Evolutionary conservation across 1,284 basidiomycete genomes (phyloP), one percentile per base, ranked within the genome.

Genomic region (Papiliotrema laurentii): DNA sequence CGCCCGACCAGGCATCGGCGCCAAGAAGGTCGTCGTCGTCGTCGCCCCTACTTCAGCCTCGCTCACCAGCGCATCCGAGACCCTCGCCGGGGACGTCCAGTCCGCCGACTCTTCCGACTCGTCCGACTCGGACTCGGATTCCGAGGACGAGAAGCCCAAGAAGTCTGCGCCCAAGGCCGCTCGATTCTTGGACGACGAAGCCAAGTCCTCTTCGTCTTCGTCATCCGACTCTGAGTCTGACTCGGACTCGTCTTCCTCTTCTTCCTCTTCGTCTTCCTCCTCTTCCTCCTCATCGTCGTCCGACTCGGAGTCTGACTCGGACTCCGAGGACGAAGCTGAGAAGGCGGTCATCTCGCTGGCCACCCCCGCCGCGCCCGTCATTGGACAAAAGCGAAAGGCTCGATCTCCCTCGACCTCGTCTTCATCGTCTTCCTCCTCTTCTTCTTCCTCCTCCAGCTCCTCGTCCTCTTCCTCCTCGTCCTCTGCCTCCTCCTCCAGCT

Each of bases 401-500:
- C 45, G 44, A 19, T 47, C 51, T 6, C 41, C 51, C 4, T 46
- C 54, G 6, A 38, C 47, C 18, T 38, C 34, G 34, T 39, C 41
- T 35, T 55, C 55, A 11, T 55, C 49, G 33, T 55, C 56, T 3
- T 50, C 50, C 11, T 50, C 56, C 5, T 51, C 50, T 2, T 54
- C 50, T 4, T 46, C 47, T 3, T 49, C 51, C 1, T 38, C 43
- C 9, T 44, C 44, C 2, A 46, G 43, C 0, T 44, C 39, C 13
- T 57, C 60, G 0, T 54, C 51, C 1, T 54, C 50, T 0, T 52
- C 52, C 3, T 51, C 49, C 1, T 58, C 58, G 0, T 60, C 60
- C 1, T 56, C 54, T 13, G 55, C 54, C 1, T 57, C 55, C 2
- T 69, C 71, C 2, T 71, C 71, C 6, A 63, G 58, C 1, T 60